Conservation (phyloP, 202 grass and related monocot genomes). For the Cymbopogon flexuosus region DNA sequence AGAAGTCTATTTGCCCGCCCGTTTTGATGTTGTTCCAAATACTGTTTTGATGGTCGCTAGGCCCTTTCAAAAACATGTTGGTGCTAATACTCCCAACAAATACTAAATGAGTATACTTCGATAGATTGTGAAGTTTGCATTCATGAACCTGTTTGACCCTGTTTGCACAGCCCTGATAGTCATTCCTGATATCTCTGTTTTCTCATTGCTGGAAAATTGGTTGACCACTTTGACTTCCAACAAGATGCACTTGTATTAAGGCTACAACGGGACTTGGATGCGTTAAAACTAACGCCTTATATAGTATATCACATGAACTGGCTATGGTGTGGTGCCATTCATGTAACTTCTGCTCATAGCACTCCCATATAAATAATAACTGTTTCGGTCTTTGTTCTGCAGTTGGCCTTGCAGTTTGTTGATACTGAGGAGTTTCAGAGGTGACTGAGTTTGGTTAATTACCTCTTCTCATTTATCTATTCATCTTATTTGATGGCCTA, state of each 20-base stretch:
- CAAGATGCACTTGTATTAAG: not conserved
- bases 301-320: not conserved
- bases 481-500: conserved; percentile 13
- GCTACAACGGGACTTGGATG: not conserved
- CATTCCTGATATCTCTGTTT: not conserved
- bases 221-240: not conserved
- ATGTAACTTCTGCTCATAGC: conserved; percentile 4
- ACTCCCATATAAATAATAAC: not conserved
- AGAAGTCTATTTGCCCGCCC: too few species aligned
- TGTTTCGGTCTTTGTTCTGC: conserved; percentile 12
- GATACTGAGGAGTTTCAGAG: conserved; percentile 95
- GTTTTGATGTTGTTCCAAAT: too few species aligned
- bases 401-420: conserved; percentile 83
- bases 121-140: not conserved
- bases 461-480: not conserved
- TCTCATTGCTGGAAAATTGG: not conserved
- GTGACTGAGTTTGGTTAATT: conserved; percentile 26
- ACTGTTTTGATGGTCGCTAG: not conserved
- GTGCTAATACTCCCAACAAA: not conserved
- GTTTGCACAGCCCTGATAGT: not conserved
- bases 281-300: not conserved
- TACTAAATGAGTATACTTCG: not conserved
- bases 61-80: not conserved
- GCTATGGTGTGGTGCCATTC: not conserved
- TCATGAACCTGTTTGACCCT: not conserved